phyloP scores from a whole-genome alignment of 2,329 filamentous ascomycete species.

The Chrysoporthe deuterocubensis region DNA sequence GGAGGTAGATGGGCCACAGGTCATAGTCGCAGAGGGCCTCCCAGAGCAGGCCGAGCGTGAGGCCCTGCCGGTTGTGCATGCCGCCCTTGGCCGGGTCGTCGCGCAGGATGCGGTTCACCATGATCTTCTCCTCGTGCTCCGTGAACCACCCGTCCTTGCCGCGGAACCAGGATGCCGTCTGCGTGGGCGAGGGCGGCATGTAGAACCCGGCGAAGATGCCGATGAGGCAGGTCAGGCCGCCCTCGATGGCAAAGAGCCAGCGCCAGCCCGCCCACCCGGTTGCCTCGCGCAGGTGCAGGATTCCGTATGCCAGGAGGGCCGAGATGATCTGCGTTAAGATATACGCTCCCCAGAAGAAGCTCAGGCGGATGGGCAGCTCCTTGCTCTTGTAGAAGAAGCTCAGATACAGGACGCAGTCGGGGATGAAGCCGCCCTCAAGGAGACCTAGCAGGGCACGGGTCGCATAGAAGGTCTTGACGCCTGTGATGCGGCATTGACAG shows the following conservation, averaged over 20 bases:
- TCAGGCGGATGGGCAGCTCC: slow-evolving; percentile 66
- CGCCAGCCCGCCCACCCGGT: slow-evolving; percentile 56
- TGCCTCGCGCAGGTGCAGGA: slow-evolving; percentile 54
- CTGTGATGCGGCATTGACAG: slow-evolving; percentile 48
- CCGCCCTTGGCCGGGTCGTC: slow-evolving; percentile 33
- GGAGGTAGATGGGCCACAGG: slow-evolving; percentile 30
- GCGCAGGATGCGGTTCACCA: slow-evolving; percentile 59
- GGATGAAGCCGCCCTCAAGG: slow-evolving; percentile 45
- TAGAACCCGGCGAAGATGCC: slow-evolving; percentile 48
- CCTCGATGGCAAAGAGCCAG: slow-evolving; percentile 31
- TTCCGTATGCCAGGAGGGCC: slow-evolving; percentile 57
- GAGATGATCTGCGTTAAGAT: slow-evolving; percentile 53
- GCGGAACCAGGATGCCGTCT: slow-evolving; percentile 59
- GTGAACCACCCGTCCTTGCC: slow-evolving; percentile 62
- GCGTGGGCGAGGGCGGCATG: slow-evolving; percentile 60
- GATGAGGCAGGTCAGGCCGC: slow-evolving; percentile 38
- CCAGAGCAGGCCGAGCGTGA: slow-evolving; percentile 28
- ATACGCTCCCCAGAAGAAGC: slow-evolving; percentile 69
- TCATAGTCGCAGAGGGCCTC: slow-evolving; percentile 30
- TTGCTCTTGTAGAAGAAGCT: slow-evolving; percentile 72
- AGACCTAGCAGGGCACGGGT: slow-evolving; percentile 47
- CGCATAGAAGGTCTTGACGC: slow-evolving; percentile 46
- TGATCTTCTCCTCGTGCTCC: slow-evolving; percentile 64
- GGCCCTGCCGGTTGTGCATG: slow-evolving; percentile 36
- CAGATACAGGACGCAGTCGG: slow-evolving; percentile 63